Evolutionary conservation across 2,329 filamentous ascomycete species (phyloP), one percentile per base, ranked within the genome.

Genomic region (Alternaria triticimaculans): DNA sequence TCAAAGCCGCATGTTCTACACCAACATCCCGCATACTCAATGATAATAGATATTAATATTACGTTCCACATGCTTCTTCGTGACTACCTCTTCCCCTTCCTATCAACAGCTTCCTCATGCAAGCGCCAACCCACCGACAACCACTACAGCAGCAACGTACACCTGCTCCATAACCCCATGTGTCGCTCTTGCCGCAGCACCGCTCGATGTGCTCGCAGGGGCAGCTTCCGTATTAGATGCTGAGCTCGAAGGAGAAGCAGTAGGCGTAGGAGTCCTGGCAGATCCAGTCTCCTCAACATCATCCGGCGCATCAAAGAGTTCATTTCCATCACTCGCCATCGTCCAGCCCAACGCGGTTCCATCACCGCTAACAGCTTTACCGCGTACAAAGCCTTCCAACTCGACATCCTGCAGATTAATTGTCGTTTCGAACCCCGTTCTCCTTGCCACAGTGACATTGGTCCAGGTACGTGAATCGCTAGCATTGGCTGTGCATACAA

Each of bases 401-500:
- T 60, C 53, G 12, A 55, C 21, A 25, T 65, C 56, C 4, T 33
- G 37, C 0, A 69, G 45, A 51, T 64, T 53, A 7, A 71, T 33
- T 5, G 54, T 62, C 5, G 68, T 69, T 49, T 71, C 68, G 41
- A 71, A 71, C 0, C 68, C 68, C 7, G 64, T 65, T 5, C 68
- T 57, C 5, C 57, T 50, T 30, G 60, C 64, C n/a, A 49, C 28
- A 3, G 60, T 67, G 4, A 66, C 63, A 11, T 64, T 65, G n/a
- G 30, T 49, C 67, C 69, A 72, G 2, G 53, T 53, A 30, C 54
- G 45, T 4, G 64, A 57, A 55, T 72, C 54, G 14, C 63, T 65
- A 15, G 56, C 37, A 50, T 71, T 67, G 12, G 64, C 67, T 10
- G 69, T 67, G 41, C 80, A 76, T 12, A 82, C 64, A 11, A 58